Evolutionary conservation across 2,329 filamentous ascomycete genomes (phyloP), one percentile per base, ranked within the genome.

Genomic region (Thielaviopsis populi): DNA sequence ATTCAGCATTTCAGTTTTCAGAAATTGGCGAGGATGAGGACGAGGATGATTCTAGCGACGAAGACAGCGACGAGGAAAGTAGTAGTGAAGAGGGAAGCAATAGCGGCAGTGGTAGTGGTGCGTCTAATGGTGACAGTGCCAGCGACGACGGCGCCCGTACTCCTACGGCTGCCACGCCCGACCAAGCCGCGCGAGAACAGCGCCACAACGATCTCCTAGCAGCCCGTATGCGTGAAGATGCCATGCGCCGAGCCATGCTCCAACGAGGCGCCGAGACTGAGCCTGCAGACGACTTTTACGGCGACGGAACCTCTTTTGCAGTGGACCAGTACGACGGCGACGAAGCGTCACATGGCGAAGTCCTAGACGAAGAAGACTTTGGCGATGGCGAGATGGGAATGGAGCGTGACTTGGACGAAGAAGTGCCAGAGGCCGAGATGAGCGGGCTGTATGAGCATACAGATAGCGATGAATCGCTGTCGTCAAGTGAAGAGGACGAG

Each of bases 391-490:
- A 78, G 67, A 76, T 82, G 75, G 79, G 79, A 69, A 85, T 86
- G 81, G 84, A 81, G 61, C 83, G 79, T n/a, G 80, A 90, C 70
- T 76, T 89, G 48, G 87, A 90, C 71, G 85, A 83, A 59, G 85
- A 87, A 66, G 81, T 89, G 42, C 85, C 86, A 22, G 84, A 87
- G 66, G 83, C 79, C 10, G 81, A 83, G 15, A 24, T 63, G 27
- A 77, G 76, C 69, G 82, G 78, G 30, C 81, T 82, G 68, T 90
- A 89, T 75, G 87, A 91, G 75, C 87, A 90, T 71, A 90, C 87
- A 8, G 87, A 90, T 73, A 87, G 86, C 1, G 87, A 89, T 68
- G 85, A 79, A 8, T 84, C 85, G 61, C 68, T 84, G 61, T 79
- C 74, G 66, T 82, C 78, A 70, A 80, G 78, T 66, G 75, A 75